Base-by-base conservation (phyloP, 2,329 filamentous ascomycete genomes). In the Arachnopeziza araneosa region DNA sequence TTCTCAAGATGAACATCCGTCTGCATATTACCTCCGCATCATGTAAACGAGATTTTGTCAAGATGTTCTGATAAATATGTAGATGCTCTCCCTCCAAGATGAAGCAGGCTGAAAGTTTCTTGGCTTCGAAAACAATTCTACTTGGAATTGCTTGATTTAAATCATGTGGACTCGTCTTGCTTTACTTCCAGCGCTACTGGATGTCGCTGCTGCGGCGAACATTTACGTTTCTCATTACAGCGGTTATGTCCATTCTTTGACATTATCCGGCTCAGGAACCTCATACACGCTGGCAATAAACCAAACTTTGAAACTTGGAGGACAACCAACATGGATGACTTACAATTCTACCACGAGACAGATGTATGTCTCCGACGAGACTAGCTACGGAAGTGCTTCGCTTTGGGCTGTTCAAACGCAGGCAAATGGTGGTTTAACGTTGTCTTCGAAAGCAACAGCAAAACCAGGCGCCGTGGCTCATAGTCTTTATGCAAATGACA, bases 321-420 rank as follows among this genome's bases (percentile, higher is more conserved):
- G 77, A 61, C 75, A 74, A 3, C 67, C 71, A 21, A 76, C 73
- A 10, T 82, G 78, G 78, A 69, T 81, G 32, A 77, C 77, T n/a
- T 68, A 74, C 26, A 76, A 79, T 60, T 63, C 71, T 7, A 64
- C 68, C 5, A 69, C 69, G 55, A 69, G 72, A 50, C 70, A 72
- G n/a, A 68, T 80, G 24, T 77, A 76, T 67, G 77, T 76, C 67
- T 60, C 78, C 3, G 77, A 81, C 59, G 79, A 82, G 67, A 75
- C 73, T 9, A 68, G 74, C 17, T 64, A 59, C 14, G 51, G 66
- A 19, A 66, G 63, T 67, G 52, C 74, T 61, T 72, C 72, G 21
- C 64, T 58, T 70, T 44, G 36, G 36, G 64, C 54, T n/a, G 76
- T 75, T 60, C 66, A 67, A 10, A 74, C 75, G 58, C 71, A 68